phyloP scores from a whole-genome alignment of 2,329 filamentous ascomycete genomes.

The Diplodia mutila region DNA sequence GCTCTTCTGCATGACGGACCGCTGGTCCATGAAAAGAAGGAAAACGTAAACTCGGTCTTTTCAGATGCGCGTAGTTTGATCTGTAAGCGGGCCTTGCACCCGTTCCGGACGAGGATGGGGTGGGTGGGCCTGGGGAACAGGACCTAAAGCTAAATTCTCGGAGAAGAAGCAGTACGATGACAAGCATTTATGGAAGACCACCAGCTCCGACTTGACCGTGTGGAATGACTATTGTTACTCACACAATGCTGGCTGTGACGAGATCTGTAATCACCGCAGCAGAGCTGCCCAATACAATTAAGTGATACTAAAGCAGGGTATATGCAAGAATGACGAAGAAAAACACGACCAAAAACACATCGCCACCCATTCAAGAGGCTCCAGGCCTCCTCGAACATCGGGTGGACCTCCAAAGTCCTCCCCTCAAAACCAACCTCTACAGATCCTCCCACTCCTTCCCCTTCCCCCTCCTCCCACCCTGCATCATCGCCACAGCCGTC shows the following conservation, averaged over 20 bases:
- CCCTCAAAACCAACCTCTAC: neutral
- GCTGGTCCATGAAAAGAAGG: too few relatives aligned
- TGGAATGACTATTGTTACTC: neutral
- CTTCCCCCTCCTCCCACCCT: neutral
- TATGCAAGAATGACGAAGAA: neutral
- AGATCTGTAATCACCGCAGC: too few relatives aligned
- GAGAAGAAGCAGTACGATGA: neutral
- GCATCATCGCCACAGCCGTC: neutral
- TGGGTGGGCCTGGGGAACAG: too few relatives aligned
- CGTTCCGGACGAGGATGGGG: neutral
- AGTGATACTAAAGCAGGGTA: neutral
- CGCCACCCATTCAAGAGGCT: neutral
- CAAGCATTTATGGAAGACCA: neutral
- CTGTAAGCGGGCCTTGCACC: neutral
- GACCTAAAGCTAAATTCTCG: too few relatives aligned
- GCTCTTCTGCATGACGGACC: neutral
- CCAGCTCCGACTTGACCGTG: too few relatives aligned
- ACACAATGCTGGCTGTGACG: too few relatives aligned
- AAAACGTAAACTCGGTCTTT: neutral
- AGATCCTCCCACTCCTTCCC: neutral
- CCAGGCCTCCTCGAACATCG: neutral
- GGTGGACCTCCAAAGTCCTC: neutral
- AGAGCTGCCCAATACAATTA: neutral
- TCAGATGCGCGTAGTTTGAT: neutral
- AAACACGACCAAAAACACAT: neutral